Evolutionary conservation across 2,329 filamentous ascomycete species (phyloP).

Genomic region (Chrysoporthe cubensis): DNA sequence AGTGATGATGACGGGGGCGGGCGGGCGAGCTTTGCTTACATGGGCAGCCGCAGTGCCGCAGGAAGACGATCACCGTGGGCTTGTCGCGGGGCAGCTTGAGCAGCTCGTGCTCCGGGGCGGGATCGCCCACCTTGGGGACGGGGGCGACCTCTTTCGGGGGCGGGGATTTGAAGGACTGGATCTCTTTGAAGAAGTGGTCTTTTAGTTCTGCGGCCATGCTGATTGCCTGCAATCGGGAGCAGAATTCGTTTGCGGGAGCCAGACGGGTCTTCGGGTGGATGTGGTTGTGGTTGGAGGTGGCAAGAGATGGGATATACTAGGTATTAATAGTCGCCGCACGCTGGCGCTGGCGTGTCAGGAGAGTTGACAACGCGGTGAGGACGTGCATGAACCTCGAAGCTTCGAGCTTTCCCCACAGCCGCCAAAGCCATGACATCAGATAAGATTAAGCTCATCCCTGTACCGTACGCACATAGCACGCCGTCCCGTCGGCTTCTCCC

Average conservation of each 20-base stretch:
- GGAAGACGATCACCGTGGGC: slow-evolving; percentile 67
- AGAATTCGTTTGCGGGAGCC: too few relatives aligned
- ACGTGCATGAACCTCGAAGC: slow-evolving; percentile 6
- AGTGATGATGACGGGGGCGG: not conserved
- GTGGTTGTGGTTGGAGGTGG: not conserved
- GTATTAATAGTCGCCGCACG: too few relatives aligned
- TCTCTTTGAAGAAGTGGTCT: slow-evolving; percentile 21
- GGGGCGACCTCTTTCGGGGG: slow-evolving; percentile 47
- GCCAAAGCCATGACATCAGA: not conserved
- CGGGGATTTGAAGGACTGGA: slow-evolving; percentile 28
- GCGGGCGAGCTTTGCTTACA: slow-evolving; percentile 51
- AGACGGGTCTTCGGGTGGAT: too few relatives aligned
- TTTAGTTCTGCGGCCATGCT: slow-evolving; percentile 19
- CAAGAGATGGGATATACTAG: not conserved
- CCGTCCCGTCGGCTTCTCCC: slow-evolving; percentile 24
- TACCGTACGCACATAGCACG: slow-evolving; percentile 7
- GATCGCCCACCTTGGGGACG: slow-evolving; percentile 55
- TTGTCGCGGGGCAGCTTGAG: slow-evolving; percentile 58
- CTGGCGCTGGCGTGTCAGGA: too few relatives aligned
- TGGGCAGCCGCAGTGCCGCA: slow-evolving; percentile 75
- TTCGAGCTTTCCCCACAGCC: slow-evolving; percentile 12
- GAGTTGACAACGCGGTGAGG: slow-evolving; percentile 4
- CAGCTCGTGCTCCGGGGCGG: slow-evolving; percentile 55
- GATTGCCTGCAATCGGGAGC: too few relatives aligned
- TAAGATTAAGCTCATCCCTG: slow-evolving; percentile 27